Evolutionary conservation across 768 basidiomycete genomes (phyloP), one percentile per base, ranked within the genome.

Genomic region (Mycena epipterygia): DNA sequence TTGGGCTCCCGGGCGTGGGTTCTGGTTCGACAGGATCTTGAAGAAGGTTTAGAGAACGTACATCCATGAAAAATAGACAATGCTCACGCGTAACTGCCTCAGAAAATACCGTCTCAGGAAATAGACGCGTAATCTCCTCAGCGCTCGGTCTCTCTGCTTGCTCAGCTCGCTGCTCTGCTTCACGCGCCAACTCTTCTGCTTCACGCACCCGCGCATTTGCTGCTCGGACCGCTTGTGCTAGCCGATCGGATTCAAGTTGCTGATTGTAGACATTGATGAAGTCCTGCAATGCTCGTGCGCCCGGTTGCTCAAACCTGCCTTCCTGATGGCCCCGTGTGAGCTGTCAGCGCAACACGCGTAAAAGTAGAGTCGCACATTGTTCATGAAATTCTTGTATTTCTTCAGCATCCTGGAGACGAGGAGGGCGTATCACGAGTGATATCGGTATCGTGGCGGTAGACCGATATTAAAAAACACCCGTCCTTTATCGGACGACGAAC

Each of bases 381-480:
- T 68, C 67, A 72, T 39, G 30, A 72, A 72, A 16, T 62, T 63
- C 52, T 65, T 68, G 63, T 72, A 72, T 27, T 68, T 68, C 39
- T 72, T 72, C 19, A 72, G 52, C 71, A 72, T 72, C 29, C 25
- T 65, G 58, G 35, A 23, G 56, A 51, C 39, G 69, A 41, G 53
- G 39, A 25, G 30, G 44, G 29, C 23, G 48, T n/a, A 46, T 41
- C 14, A 44, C 12, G 42, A 39, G 37, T 39, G 37, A 16, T 16
- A 39, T 39, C 37, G 37, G 16, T 39, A 16, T 8, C 16, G 37
- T 8, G 37, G 8, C 9, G 14, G 39, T 29, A 2, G 57, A 59
- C 39, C 21, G 4, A 58, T 27, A 19, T 13, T 13, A 35, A 51
- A 51, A 51, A 12, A 29, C n/a, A n/a, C n/a, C n/a, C n/a, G n/a